Evolutionary conservation across 2,329 filamentous ascomycete genomes (phyloP), one percentile per base, ranked within the genome.

Genomic region (Plectosphaerella plurivora): DNA sequence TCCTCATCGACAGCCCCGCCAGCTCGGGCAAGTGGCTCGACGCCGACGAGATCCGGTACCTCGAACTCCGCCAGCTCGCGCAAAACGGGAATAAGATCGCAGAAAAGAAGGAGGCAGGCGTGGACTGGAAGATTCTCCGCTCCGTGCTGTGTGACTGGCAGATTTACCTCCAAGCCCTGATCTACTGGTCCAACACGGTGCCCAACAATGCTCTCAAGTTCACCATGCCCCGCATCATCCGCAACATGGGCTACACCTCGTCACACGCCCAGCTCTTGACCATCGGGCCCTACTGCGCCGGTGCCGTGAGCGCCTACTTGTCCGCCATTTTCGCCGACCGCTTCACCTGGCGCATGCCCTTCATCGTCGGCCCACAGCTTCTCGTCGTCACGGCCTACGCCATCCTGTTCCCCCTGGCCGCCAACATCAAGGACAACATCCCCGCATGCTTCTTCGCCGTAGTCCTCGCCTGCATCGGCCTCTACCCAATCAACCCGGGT

Each of bases 111-210:
- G 56, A 56, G 28, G 53, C 63, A 16, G 59, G 58, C 37, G 61
- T 72, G 45, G 60, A 65, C 50, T 64, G 59, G 58, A 54, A 59
- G 10, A 57, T 61, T 2, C 39, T 68, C 5, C 51, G 62, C 2
- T 59, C 63, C 9, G 71, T 73, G 35, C 46, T 75, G 10, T 62
- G 60, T 5, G 74, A 77, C 58, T 76, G 72, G 71, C 73, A 78
- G 58, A 67, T 67, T 5, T 68, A 66, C 28, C 60, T 67, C 6
- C 57, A 76, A 1, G 68, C 69, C 4, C 56, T 77, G 18, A 65
- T 68, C 52, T 71, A 66, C 52, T 71, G 66, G 66, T 70, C 67
- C 47, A 72, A 72, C 47, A 60, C 69, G 0, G 66, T 70, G 1
- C 63, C 65, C 3, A 68, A 63, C 37, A 64, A 68, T 52, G 67